Evolutionary conservation across 768 basidiomycete genomes (phyloP).

Genomic region (Hygrophorus russula): DNA sequence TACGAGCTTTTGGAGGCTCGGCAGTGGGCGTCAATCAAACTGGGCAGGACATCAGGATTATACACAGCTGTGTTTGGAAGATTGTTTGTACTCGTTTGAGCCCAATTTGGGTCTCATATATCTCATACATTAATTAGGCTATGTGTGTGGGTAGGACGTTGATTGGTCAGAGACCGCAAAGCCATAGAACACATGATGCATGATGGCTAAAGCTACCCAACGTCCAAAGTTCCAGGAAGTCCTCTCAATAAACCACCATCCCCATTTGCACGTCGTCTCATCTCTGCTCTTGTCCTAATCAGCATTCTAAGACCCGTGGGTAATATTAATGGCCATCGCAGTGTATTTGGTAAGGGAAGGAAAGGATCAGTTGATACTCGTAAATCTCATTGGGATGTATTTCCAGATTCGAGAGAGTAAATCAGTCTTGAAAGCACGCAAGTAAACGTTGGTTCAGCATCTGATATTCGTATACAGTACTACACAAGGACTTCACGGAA

Average conservation of each 20-base stretch:
- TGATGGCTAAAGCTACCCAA: not conserved
- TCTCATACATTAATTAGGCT: no score
- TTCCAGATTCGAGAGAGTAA: conserved; percentile 98
- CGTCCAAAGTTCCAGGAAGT: conserved; percentile 27
- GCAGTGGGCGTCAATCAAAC: no score
- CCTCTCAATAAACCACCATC: conserved; percentile 13
- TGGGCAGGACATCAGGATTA: no score
- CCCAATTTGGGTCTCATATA: no score
- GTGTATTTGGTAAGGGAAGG: conserved; percentile 53
- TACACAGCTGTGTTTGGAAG: no score
- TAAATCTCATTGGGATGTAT: conserved; percentile 86
- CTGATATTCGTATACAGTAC: conserved; percentile 67
- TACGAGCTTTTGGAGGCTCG: no score
- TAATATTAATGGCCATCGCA: conserved; percentile 40
- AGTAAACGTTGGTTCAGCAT: no score
- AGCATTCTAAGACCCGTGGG: conserved; percentile 40
- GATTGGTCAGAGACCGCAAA: no score
- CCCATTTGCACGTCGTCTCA: conserved; percentile 21
- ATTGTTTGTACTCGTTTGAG: no score
- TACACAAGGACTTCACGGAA: conserved; percentile 84
- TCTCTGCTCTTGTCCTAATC: conserved; percentile 35
- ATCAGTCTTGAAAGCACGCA: conserved; percentile 88
- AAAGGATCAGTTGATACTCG: conserved; percentile 38
- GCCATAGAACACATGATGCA: no score
- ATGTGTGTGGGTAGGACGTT: no score